These are phyloP conservation scores for Neoascochyta sp. DNA, from an alignment of 2,329 filamentous ascomycete species.

Conservation along the genomic window DNA sequence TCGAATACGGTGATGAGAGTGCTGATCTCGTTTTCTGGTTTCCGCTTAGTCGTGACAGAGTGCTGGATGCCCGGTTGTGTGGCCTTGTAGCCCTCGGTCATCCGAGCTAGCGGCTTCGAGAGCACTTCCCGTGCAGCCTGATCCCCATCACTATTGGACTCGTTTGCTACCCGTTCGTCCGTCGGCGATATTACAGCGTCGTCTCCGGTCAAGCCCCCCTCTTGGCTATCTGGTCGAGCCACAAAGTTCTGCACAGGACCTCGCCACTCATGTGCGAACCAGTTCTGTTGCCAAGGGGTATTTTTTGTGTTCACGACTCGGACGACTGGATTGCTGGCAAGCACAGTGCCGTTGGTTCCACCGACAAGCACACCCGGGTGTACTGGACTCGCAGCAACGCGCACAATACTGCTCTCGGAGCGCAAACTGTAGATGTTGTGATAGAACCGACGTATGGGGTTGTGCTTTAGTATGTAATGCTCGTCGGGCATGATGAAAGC, in stretches of 20 bases:
- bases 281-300: conserved; percentile 52
- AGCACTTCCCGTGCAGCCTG: conserved; percentile 12
- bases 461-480: conserved; percentile 48
- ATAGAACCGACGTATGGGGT: conserved; percentile 53
- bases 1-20: conserved; percentile 45
- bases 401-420: conserved; percentile 37
- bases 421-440: conserved; percentile 40
- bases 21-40: conserved; percentile 21
- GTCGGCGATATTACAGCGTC: no score
- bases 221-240: conserved; percentile 1
- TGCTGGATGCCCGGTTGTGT: conserved; percentile 24
- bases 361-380: conserved; percentile 56
- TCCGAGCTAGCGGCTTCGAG: conserved; percentile 29
- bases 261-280: conserved; percentile 58
- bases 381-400: conserved; percentile 48
- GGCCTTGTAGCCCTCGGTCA: conserved; percentile 44
- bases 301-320: conserved; percentile 51
- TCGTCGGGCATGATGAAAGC: conserved; percentile 55
- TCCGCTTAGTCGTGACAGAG: conserved; percentile 16
- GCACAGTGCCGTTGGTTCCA: conserved; percentile 50
- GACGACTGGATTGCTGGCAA: conserved; percentile 51
- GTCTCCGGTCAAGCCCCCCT: background rate
- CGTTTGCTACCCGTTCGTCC: conserved; percentile 1
- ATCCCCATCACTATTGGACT: background rate
- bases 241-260: conserved; percentile 13